phyloP scores from a whole-genome alignment of 148 eudicot genomes.

The Agrostemma githago region DNA sequence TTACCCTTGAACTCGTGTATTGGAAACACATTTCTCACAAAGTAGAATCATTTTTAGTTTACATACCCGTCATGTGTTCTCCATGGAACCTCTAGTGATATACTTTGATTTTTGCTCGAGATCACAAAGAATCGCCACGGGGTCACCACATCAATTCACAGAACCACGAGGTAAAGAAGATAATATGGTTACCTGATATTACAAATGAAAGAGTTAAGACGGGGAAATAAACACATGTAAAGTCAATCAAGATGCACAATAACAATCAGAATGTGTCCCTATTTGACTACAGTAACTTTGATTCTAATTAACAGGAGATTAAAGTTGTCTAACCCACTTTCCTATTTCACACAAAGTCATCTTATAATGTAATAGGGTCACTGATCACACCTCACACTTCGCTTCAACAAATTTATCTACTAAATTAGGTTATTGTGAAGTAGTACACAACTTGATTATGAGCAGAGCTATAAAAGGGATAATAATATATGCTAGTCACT shows the following conservation, averaged over 20 bases:
- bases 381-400: background rate
- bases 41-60: background rate
- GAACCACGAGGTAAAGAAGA: background rate
- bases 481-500: background rate
- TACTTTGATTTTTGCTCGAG: conserved; percentile 4
- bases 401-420: background rate
- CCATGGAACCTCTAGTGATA: background rate
- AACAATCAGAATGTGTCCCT: background rate
- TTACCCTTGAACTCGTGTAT: background rate
- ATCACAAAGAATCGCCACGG: conserved; percentile 4
- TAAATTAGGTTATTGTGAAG: background rate
- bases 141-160: background rate
- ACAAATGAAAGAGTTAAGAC: background rate
- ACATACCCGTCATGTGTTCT: background rate
- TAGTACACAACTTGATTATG: too few species aligned
- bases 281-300: too few species aligned
- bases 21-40: background rate
- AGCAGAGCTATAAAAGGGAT: background rate
- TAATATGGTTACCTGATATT: conserved; percentile 3
- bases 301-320: too few species aligned
- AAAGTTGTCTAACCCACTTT: background rate
- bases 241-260: background rate
- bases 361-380: background rate
- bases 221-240: background rate
- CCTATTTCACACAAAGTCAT: background rate